Evolutionary conservation across 352 stramenopile species (phyloP).

Genomic region (Globisporangium middletonii): DNA sequence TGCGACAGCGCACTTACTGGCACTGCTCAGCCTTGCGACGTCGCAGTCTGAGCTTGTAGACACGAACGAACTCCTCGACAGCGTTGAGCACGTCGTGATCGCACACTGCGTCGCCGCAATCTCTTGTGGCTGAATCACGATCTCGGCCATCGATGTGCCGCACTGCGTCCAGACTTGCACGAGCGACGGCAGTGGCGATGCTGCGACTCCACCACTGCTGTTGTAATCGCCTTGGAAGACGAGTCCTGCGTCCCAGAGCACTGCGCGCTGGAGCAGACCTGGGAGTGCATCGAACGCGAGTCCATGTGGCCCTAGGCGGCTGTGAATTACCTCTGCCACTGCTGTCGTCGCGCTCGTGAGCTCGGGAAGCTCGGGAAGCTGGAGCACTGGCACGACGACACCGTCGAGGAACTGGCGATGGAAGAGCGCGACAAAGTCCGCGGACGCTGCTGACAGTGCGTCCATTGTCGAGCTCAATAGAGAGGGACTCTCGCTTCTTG

Average conservation of each 20-base stretch:
- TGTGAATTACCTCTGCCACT: background rate
- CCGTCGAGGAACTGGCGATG: slow-evolving; percentile 6
- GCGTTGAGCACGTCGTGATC: too few species aligned
- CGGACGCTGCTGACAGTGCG: background rate
- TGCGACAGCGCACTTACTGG: background rate
- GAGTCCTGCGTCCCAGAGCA: slow-evolving; percentile 19
- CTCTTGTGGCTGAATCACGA: slow-evolving; percentile 6
- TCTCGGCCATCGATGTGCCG: slow-evolving; percentile 2
- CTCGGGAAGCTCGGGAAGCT: background rate
- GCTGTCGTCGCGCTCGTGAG: background rate
- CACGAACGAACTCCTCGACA: too few species aligned
- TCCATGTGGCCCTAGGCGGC: background rate
- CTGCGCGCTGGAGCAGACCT: slow-evolving; percentile 17
- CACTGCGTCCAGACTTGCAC: slow-evolving; percentile 5
- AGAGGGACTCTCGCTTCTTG: too few species aligned
- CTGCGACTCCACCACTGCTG: background rate
- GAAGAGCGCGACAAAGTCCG: slow-evolving; percentile 9
- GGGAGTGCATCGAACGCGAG: slow-evolving; percentile 12
- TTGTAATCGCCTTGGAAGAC: background rate
- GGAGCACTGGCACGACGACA: background rate
- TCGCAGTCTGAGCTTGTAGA: background rate
- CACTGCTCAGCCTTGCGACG: background rate
- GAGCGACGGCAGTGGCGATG: background rate
- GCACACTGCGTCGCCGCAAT: background rate
- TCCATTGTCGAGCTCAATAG: too few species aligned